A percentile compares a stretch with the other conserved stretches of the same genome.
Evolutionary conservation across 1,139 yeast genomes (phyloP).

Genomic region (Debaryomycetaceae sp.): DNA sequence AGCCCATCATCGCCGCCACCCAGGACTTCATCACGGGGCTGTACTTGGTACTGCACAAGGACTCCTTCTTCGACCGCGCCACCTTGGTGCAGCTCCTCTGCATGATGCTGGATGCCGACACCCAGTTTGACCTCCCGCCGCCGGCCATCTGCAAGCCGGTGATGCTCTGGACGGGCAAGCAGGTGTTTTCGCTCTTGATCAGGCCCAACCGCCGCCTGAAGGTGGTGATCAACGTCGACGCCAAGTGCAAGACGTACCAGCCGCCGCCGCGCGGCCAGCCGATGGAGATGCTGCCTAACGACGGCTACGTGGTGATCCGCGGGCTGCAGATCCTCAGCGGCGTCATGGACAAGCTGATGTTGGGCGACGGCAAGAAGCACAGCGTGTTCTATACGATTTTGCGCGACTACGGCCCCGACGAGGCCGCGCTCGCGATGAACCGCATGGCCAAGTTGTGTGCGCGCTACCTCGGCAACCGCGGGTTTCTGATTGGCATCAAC

Average conservation of each 20-base stretch:
- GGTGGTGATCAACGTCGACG: constrained; percentile 86
- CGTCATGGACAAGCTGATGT: constrained; percentile 91
- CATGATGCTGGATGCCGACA: constrained; percentile 93
- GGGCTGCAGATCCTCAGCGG: constrained; percentile 90
- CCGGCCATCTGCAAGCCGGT: constrained; percentile 91
- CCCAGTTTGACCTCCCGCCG: constrained; percentile 90
- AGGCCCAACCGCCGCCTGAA: constrained; percentile 73
- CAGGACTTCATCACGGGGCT: constrained; percentile 99
- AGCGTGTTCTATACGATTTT: constrained; percentile 93
- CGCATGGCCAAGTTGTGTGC: constrained; percentile 98
- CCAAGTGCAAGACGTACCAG: constrained; percentile 83
- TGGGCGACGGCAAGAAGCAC: constrained; percentile 98
- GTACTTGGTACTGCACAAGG: constrained; percentile 86
- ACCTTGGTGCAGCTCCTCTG: constrained; percentile 76
- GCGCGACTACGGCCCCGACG: constrained; percentile 92
- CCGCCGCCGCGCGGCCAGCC: constrained; percentile 69
- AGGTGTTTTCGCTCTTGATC: constrained; percentile 82
- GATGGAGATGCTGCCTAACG: constrained; percentile 95
- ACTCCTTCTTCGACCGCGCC: constrained; percentile 86
- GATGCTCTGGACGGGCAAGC: constrained; percentile 96
- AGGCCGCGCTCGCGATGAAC: constrained; percentile 95
- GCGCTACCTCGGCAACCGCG: constrained; percentile 87
- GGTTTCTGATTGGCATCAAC: constrained; percentile 94
- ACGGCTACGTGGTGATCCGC: constrained; percentile 86
- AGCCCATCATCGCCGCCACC: constrained; percentile 98